Percentiles rank a stretch among this genome's conserved stretches.
These are phyloP conservation scores for Hypomontagnella monticulosa DNA, from an alignment of 495 filamentous ascomycete genomes.

Conservation along the genomic window DNA sequence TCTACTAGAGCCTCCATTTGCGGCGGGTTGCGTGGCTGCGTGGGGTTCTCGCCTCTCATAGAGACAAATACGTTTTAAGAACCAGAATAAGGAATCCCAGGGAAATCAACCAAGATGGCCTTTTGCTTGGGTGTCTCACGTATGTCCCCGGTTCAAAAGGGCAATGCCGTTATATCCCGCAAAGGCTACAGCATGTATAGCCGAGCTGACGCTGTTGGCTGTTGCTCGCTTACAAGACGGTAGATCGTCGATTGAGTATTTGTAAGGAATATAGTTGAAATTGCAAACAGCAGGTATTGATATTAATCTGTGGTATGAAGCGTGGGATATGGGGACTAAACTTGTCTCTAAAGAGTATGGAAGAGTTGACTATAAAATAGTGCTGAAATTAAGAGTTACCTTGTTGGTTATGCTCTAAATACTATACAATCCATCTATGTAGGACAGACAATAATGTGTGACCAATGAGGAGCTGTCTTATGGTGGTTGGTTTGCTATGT, in stretches of 20 bases:
- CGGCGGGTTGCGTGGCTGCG: slow-evolving; percentile 38
- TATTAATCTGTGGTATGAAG: background rate
- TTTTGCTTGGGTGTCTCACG: slow-evolving; percentile 30
- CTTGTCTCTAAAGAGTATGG: slow-evolving; percentile 9
- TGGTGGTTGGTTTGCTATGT: slow-evolving; percentile 14
- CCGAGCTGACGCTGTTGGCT: slow-evolving; percentile 28
- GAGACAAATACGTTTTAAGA: slow-evolving; percentile 23
- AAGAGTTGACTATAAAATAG: slow-evolving; percentile 19
- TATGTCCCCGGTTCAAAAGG: slow-evolving; percentile 31
- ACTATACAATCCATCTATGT: slow-evolving; percentile 5
- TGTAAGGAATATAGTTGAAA: background rate
- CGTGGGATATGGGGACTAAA: background rate
- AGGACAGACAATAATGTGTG: slow-evolving; percentile 3
- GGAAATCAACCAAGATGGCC: slow-evolving; percentile 32
- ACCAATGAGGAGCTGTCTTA: slow-evolving; percentile 17
- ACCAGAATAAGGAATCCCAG: slow-evolving; percentile 19
- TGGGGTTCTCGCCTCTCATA: slow-evolving; percentile 29
- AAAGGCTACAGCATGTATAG: slow-evolving; percentile 16
- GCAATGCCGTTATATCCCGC: slow-evolving; percentile 39
- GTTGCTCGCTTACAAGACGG: slow-evolving; percentile 10
- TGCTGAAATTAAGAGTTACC: slow-evolving; percentile 5
- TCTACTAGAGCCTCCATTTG: slow-evolving; percentile 40
- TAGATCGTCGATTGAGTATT: slow-evolving; percentile 4
- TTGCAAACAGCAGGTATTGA: background rate
- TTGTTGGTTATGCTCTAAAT: slow-evolving; percentile 1